A percentile compares a stretch with the other conserved stretches of the same genome.
phyloP scores from a whole-genome alignment of 768 basidiomycete genomes.

The Hygrocybe punicea region DNA sequence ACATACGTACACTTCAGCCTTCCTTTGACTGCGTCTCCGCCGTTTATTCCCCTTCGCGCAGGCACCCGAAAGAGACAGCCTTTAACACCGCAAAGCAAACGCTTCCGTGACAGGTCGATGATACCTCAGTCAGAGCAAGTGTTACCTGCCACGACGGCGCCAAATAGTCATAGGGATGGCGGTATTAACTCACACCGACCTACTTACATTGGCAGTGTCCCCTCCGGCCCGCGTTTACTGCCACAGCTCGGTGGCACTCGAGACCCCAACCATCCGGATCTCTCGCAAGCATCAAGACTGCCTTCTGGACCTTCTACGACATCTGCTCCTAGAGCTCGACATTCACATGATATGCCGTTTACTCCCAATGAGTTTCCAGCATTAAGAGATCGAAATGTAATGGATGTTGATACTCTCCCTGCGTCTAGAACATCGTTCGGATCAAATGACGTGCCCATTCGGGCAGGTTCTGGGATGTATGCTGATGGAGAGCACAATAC shows the following conservation, averaged over 20 bases:
- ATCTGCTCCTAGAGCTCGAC: constrained; percentile 3
- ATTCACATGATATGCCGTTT: not conserved
- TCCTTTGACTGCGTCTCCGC: constrained; percentile 12
- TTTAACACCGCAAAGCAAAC: constrained; percentile 43
- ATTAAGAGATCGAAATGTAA: constrained; percentile 10
- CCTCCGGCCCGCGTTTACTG: constrained; percentile 14
- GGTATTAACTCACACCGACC: constrained; percentile 1
- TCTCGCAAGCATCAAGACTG: not conserved
- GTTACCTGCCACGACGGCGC: not conserved
- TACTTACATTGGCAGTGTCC: constrained; percentile 4
- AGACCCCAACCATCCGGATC: not conserved
- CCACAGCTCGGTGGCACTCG: constrained; percentile 4
- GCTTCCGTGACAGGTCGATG: constrained; percentile 32
- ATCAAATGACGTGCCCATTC: constrained; percentile 6
- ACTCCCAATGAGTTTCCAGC: constrained; percentile 6
- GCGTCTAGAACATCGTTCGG: constrained; percentile 17
- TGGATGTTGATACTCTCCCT: constrained; percentile 22
- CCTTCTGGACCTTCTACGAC: constrained; percentile 9
- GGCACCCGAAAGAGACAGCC: constrained; percentile 42
- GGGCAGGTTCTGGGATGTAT: constrained; percentile 28
- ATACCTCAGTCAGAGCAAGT: constrained; percentile 5
- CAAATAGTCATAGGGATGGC: not conserved
- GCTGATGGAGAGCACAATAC: constrained; percentile 23
- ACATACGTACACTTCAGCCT: constrained; percentile 32
- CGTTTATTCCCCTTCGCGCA: constrained; percentile 10